Evolutionary conservation across 2,329 filamentous ascomycete species (phyloP).

Genomic region (Fusarium albidum): DNA sequence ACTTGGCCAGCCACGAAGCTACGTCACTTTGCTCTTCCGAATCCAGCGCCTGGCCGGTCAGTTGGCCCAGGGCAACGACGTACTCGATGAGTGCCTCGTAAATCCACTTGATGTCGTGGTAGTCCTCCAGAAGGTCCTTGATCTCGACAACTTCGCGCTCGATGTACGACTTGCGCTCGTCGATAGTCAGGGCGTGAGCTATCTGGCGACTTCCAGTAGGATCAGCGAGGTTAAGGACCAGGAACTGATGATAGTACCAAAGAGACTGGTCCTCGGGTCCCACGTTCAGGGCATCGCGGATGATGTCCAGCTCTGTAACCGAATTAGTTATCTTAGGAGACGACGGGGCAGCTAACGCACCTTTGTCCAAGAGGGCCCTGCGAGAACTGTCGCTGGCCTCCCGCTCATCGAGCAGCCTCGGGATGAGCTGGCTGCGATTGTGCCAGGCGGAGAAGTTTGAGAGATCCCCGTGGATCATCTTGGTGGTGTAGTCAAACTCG

Average conservation of each 20-base stretch:
- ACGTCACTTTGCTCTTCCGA: slow-evolving; percentile 56
- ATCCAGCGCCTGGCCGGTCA: slow-evolving; percentile 55
- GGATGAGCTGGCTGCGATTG: slow-evolving; percentile 84
- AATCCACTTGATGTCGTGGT: slow-evolving; percentile 76
- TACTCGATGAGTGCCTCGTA: slow-evolving; percentile 87
- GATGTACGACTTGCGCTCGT: slow-evolving; percentile 72
- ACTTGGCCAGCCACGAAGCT: slow-evolving; percentile 66
- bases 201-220: slow-evolving; percentile 63
- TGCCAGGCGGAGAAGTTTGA: slow-evolving; percentile 99
- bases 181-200: slow-evolving; percentile 66
- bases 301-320: slow-evolving; percentile 73
- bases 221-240: slow-evolving; percentile 74
- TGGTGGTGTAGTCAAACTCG: slow-evolving; percentile 90
- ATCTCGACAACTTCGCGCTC: slow-evolving; percentile 77
- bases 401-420: slow-evolving; percentile 76
- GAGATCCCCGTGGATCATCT: slow-evolving; percentile 84
- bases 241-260: slow-evolving; percentile 95
- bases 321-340: slow-evolving; percentile 4
- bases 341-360: slow-evolving; percentile 49
- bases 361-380: slow-evolving; percentile 74
- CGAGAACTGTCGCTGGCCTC: slow-evolving; percentile 69
- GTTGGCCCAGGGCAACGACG: slow-evolving; percentile 64
- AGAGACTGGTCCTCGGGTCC: slow-evolving; percentile 94
- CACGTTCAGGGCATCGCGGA: slow-evolving; percentile 82
- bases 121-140: slow-evolving; percentile 69